phyloP scores from a whole-genome alignment of 768 basidiomycete species.

The Boletus subparvulus region DNA sequence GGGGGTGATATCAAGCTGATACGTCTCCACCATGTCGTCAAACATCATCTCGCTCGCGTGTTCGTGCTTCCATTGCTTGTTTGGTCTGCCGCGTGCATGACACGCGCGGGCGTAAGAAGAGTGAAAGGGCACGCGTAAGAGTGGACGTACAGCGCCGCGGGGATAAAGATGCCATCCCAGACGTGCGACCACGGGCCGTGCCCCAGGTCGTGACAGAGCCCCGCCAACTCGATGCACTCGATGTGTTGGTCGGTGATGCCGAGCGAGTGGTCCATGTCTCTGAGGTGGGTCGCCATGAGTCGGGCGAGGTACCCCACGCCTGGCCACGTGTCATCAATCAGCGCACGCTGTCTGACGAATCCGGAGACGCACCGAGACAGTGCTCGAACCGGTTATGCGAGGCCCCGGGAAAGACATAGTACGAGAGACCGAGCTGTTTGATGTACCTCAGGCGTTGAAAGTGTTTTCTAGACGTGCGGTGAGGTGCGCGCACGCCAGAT shows the following conservation, averaged over 20 bases:
- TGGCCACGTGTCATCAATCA: constrained; percentile 24
- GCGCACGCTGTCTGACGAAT: too few species aligned
- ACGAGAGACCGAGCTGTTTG: constrained; percentile 79
- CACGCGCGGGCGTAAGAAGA: background rate
- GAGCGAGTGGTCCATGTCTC: constrained; percentile 57
- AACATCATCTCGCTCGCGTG: constrained; percentile 84
- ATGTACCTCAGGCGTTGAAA: constrained; percentile 77
- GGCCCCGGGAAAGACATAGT: constrained; percentile 74
- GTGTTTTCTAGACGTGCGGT: constrained; percentile 46
- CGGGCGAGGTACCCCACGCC: constrained; percentile 77
- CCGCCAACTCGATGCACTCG: constrained; percentile 75
- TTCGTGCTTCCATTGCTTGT: constrained; percentile 67
- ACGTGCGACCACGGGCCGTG: constrained; percentile 88
- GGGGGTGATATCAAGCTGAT: constrained; percentile 46
- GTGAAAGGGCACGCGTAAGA: background rate
- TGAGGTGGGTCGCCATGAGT: constrained; percentile 57
- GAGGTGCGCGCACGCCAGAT: background rate
- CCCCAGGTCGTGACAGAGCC: constrained; percentile 81
- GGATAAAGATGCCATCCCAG: constrained; percentile 76
- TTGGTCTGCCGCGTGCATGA: constrained; percentile 36
- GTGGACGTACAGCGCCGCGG: constrained; percentile 54
- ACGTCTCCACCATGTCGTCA: constrained; percentile 59
- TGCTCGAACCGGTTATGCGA: constrained; percentile 85
- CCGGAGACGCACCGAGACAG: constrained; percentile 54
- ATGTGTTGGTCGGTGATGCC: constrained; percentile 70